Percentiles rank a stretch among this genome's conserved stretches.
phyloP scores from a whole-genome alignment of 495 filamentous ascomycete genomes.

The Jackrogersella multiformis region DNA sequence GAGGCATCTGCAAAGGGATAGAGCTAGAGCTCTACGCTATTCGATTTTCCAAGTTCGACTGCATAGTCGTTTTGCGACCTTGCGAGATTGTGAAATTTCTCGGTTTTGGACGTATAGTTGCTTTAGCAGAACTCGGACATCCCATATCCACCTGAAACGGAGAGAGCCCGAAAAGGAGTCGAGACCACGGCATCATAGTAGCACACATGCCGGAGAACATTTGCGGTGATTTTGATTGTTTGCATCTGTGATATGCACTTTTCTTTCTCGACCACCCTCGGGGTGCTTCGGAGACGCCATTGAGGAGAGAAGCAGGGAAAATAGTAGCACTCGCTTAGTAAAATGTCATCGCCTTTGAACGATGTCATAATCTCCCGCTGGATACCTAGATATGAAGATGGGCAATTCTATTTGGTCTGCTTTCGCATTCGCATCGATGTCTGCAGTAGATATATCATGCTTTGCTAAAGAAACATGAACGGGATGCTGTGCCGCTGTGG shows the following conservation, averaged over 20 bases:
- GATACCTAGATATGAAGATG: slow-evolving; percentile 26
- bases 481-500: slow-evolving; percentile 25
- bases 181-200: slow-evolving; percentile 25
- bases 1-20: slow-evolving; percentile 31
- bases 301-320: slow-evolving; percentile 2
- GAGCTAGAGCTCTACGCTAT: slow-evolving; percentile 40
- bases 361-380: slow-evolving; percentile 4
- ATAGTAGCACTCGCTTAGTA: slow-evolving; percentile 1
- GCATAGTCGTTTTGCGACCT: slow-evolving; percentile 26
- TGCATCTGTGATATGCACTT: slow-evolving; percentile 22
- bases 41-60: slow-evolving; percentile 39
- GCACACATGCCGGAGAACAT: slow-evolving; percentile 4
- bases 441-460: too few species aligned
- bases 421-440: slow-evolving; percentile 13
- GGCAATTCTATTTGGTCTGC: slow-evolving; percentile 4
- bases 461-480: slow-evolving; percentile 8
- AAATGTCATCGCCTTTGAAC: neutral
- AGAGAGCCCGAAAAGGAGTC: slow-evolving; percentile 15
- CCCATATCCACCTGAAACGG: slow-evolving; percentile 19
- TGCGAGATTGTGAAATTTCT: slow-evolving; percentile 24
- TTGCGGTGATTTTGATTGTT: neutral
- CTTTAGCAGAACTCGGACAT: slow-evolving; percentile 22
- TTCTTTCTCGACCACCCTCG: slow-evolving; percentile 35
- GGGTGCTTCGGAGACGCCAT: slow-evolving; percentile 43
- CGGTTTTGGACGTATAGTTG: slow-evolving; percentile 46